These are phyloP conservation scores for Cyberlindnera galapagoensis DNA, from an alignment of 805 yeast species.

Conservation along the genomic window DNA sequence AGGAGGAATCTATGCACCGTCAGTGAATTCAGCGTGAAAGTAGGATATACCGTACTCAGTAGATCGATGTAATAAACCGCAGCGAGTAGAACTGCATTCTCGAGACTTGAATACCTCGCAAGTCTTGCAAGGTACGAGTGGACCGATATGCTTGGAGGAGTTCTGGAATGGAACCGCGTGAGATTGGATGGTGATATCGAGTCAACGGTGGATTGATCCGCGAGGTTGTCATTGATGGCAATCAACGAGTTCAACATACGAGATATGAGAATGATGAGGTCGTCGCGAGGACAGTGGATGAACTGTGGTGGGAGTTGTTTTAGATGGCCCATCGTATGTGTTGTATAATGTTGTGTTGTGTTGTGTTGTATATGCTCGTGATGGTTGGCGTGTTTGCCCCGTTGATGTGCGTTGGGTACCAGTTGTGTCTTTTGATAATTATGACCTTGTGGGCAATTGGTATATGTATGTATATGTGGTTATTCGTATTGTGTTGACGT, in stretches of 20 bases:
- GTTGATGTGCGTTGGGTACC: too few species aligned
- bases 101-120: conserved; percentile 78
- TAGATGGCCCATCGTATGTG: too few species aligned
- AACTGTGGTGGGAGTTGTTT: conserved; percentile 32
- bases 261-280: conserved; percentile 63
- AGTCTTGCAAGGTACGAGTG: conserved; percentile 70
- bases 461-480: too few species aligned
- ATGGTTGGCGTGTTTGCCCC: too few species aligned
- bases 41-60: conserved; percentile 67
- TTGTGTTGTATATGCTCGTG: too few species aligned
- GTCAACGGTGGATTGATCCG: conserved; percentile 23
- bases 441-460: too few species aligned
- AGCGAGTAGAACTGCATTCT: conserved; percentile 73
- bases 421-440: too few species aligned
- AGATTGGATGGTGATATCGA: conserved; percentile 35
- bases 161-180: conserved; percentile 89
- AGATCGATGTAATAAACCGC: conserved; percentile 89
- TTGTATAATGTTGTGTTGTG: too few species aligned
- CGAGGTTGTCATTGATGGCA: conserved; percentile 55
- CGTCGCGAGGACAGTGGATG: conserved; percentile 61
- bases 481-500: too few species aligned
- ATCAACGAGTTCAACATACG: conserved; percentile 78
- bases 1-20: conserved; percentile 89
- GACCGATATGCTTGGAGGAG: conserved; percentile 84
- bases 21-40: conserved; percentile 79